A percentile compares a stretch with the other conserved stretches of the same genome.
These are phyloP conservation scores for Clausena lansium DNA, from an alignment of 345 rosid genomes.

Conservation along the genomic window DNA sequence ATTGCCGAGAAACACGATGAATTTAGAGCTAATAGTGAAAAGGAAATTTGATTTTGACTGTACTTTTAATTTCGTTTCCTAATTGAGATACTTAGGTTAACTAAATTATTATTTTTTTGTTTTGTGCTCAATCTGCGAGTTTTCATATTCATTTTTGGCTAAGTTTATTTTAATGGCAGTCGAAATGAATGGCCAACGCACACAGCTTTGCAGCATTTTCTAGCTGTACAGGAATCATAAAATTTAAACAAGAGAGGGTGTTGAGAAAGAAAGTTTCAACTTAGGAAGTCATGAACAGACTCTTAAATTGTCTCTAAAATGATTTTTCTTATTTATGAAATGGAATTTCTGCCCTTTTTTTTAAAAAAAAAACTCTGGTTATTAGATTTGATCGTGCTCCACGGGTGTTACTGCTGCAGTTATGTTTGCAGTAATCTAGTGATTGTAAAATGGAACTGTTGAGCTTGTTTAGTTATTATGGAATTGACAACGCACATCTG, in stretches of 20 bases:
- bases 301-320: neutral
- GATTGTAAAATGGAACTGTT: neutral
- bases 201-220: neutral
- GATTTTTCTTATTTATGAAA: neutral
- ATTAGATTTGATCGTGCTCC: neutral
- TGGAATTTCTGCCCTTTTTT: neutral
- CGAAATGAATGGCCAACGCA: neutral
- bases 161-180: neutral
- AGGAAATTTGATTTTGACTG: neutral
- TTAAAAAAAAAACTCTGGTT: neutral
- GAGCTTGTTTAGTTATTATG: neutral
- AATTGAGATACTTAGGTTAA: neutral
- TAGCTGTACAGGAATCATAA: neutral
- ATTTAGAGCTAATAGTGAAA: neutral
- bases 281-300: neutral
- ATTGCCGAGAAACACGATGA: slow-evolving; percentile 1
- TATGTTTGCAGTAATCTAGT: neutral
- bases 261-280: neutral
- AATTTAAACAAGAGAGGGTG: neutral
- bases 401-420: neutral
- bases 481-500: neutral
- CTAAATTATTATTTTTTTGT: neutral
- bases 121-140: neutral
- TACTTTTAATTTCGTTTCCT: neutral
- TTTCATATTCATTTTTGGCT: neutral